Base-by-base conservation (phyloP, 1,284 basidiomycete species). In the Apiotrichum veenhuisii region DNA sequence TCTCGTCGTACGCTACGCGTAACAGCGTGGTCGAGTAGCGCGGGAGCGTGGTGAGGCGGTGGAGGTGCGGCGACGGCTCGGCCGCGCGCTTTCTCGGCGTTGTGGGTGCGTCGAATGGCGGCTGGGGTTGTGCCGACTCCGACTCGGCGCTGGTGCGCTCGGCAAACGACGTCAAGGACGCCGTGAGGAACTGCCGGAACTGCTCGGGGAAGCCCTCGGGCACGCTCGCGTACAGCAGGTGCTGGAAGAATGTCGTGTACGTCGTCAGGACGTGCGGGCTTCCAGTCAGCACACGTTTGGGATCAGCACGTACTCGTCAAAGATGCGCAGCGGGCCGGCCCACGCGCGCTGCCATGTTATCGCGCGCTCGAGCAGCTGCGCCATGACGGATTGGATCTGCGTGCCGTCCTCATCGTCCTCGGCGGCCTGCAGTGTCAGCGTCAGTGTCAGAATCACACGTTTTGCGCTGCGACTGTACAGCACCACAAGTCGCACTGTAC, bases 1-100 rank as follows among this genome's bases (percentile, higher is more conserved):
- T 92, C 63, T 86, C 84, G 64, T 89, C 87, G 65, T 91, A 91
- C 33, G 89, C 88, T 2, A 93, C 87, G 55, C 84, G 85, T 27
- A 87, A 85, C 26, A 96, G 83, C 51, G 91, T 84, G 2, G 85
- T 84, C 63, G 93, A 89, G 69, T 90, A 94, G 30, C 91, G 84
- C 58, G 92, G 88, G 30, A 91, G 80, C 15, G 95, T 79, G 2
- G 88, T 88, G 0, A 96, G 81, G 2, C 82, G 78, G 52, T 88
- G 85, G 46, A 92, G 85, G 40, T 77, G 68, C 7, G 72, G 70
- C 10, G 68, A 70, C 2, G 71, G 74, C 14, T 63, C 63, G 0
- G 64, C 51, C 14, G 65, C 50, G 37, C 55, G 59, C 22, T 48
- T 44, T 57, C 58, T 46, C 59, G 57, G 23, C 10, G 5, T 14